Percentiles rank a stretch among this genome's conserved stretches.
Evolutionary conservation across 2,329 filamentous ascomycete species (phyloP).

Genomic region (Exophiala viscosa): DNA sequence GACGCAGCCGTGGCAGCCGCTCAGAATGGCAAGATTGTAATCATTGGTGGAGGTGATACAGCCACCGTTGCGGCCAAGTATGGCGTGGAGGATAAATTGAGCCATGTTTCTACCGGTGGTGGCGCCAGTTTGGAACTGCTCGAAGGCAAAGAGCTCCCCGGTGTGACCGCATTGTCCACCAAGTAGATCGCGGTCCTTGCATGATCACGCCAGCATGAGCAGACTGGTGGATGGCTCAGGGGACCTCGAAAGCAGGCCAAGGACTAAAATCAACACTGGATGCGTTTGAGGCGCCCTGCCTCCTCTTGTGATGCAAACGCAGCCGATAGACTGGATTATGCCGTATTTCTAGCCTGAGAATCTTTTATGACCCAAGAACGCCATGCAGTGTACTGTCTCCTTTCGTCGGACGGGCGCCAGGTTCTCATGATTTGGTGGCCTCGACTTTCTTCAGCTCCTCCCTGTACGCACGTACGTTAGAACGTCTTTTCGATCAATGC

Average conservation of each 20-base stretch:
- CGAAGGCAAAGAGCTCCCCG: slow-evolving; percentile 95
- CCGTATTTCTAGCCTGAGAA: slow-evolving; percentile 9
- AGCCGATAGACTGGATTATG: slow-evolving; percentile 12
- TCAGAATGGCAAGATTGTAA: slow-evolving; percentile 85
- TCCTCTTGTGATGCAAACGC: slow-evolving; percentile 4
- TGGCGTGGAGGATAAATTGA: slow-evolving; percentile 90
- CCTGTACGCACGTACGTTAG: slow-evolving; percentile 24
- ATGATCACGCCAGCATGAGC: slow-evolving; percentile 7
- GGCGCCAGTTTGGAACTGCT: slow-evolving; percentile 93
- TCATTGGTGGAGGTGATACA: slow-evolving; percentile 97
- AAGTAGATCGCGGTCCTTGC: slow-evolving; percentile 45
- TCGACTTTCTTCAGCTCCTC: slow-evolving; percentile 96
- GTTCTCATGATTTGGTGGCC: slow-evolving; percentile 33
- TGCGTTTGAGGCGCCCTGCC: slow-evolving; percentile 12
- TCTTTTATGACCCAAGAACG: slow-evolving; percentile 12
- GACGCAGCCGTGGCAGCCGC: slow-evolving; percentile 81
- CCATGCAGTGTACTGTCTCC: slow-evolving; percentile 13
- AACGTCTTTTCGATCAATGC: neutral
- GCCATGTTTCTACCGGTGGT: slow-evolving; percentile 95
- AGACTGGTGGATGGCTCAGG: slow-evolving; percentile 11
- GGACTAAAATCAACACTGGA: slow-evolving; percentile 6
- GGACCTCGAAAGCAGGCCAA: slow-evolving; percentile 14
- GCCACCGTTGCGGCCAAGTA: slow-evolving; percentile 98
- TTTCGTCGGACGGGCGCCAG: slow-evolving; percentile 43
- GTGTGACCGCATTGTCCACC: slow-evolving; percentile 84